These are phyloP conservation scores for Entomortierella parvispora DNA, from an alignment of 192 early-diverging fungal species.

Conservation along the genomic window DNA sequence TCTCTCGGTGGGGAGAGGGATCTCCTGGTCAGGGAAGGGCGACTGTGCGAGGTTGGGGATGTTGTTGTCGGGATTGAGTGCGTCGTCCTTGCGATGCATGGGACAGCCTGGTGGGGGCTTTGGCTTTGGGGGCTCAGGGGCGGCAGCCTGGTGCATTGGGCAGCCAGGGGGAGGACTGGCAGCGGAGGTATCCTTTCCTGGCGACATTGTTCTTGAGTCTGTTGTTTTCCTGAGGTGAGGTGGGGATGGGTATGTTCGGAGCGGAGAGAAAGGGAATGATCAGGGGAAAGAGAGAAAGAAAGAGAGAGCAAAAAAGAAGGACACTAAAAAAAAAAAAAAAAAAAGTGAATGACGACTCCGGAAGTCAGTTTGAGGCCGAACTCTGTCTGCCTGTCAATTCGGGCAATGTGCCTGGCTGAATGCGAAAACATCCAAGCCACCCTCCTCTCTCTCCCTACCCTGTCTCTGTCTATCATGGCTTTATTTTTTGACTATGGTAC, in stretches of 20 bases:
- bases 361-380: too few relatives aligned
- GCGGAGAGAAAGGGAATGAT: neutral
- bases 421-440: too few relatives aligned
- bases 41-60: constrained; percentile 86
- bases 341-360: neutral
- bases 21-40: constrained; percentile 71
- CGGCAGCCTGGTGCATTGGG: constrained; percentile 55
- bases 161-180: constrained; percentile 58
- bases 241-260: constrained; percentile 1
- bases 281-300: constrained; percentile 6
- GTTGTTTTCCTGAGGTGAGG: neutral
- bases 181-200: constrained; percentile 48
- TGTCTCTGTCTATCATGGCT: too few relatives aligned
- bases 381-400: too few relatives aligned
- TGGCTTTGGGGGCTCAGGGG: constrained; percentile 33
- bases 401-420: too few relatives aligned
- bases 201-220: constrained; percentile 28
- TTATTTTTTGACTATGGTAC: too few relatives aligned
- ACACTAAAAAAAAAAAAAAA: constrained; percentile 5
- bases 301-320: neutral
- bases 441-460: too few relatives aligned
- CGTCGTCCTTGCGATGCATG: constrained; percentile 55
- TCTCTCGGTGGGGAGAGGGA: constrained; percentile 81
- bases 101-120: constrained; percentile 58
- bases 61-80: constrained; percentile 89